phyloP scores from a whole-genome alignment of 306 rosid species.

The Trifolium pratense region DNA sequence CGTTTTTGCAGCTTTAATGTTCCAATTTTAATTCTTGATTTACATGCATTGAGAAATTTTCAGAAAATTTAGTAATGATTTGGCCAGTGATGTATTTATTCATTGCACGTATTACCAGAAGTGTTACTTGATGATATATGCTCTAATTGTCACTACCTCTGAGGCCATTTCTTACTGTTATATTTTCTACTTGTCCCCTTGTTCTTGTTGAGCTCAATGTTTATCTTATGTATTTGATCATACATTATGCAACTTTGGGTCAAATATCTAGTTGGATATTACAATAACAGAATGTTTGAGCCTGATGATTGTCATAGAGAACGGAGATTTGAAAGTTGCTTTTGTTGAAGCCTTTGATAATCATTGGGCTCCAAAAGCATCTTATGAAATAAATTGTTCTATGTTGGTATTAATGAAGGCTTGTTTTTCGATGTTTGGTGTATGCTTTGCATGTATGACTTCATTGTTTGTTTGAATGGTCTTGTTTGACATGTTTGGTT shows the following conservation, averaged over 20 bases:
- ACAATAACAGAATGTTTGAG: neutral
- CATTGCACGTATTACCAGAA: conserved; percentile 61
- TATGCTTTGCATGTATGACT: too few species aligned
- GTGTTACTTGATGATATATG: conserved; percentile 58
- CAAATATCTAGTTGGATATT: neutral
- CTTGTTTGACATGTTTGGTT: too few species aligned
- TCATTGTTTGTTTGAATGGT: too few species aligned
- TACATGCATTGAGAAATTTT: too few species aligned
- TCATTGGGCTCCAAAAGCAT: conserved; percentile 51
- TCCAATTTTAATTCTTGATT: neutral
- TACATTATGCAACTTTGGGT: too few species aligned
- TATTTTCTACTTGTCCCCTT: too few species aligned
- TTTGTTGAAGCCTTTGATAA: conserved; percentile 55
- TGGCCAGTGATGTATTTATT: conserved; percentile 71
- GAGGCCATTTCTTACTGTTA: conserved; percentile 42
- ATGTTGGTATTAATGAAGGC: conserved; percentile 66
- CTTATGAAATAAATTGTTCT: conserved; percentile 47
- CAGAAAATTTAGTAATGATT: too few species aligned
- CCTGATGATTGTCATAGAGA: conserved; percentile 72
- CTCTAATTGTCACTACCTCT: conserved; percentile 76
- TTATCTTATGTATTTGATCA: too few species aligned
- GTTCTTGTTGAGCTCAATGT: too few species aligned
- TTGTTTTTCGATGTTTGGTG: neutral
- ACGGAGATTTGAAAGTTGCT: conserved; percentile 78
- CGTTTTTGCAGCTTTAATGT: too few species aligned